Evolutionary conservation across 192 early-diverging fungal genomes (phyloP).

Genomic region (Coemansia sp.): DNA sequence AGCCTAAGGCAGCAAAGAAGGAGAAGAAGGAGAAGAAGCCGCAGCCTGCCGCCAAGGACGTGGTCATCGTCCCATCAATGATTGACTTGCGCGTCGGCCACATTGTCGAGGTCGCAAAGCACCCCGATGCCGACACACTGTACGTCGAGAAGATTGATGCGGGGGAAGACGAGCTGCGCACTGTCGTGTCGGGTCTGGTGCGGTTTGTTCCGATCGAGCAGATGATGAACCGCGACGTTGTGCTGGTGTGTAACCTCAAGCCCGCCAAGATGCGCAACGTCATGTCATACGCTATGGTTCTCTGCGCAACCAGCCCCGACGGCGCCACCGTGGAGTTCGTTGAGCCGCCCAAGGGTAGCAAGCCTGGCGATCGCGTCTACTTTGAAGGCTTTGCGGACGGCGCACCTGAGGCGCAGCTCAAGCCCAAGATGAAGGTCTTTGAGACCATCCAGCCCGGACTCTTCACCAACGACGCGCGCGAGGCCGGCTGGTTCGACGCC

Average conservation of each 20-base stretch:
- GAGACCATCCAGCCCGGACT: constrained; percentile 92
- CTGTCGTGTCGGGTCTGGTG: constrained; percentile 89
- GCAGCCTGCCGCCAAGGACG: constrained; percentile 41
- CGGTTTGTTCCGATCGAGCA: constrained; percentile 87
- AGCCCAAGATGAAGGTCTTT: constrained; percentile 98
- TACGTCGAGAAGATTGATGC: constrained; percentile 95
- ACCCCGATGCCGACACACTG: constrained; percentile 93
- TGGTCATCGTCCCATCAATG: constrained; percentile 65
- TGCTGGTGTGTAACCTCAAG: constrained; percentile 91
- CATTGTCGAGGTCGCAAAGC: constrained; percentile 76
- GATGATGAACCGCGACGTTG: constrained; percentile 68
- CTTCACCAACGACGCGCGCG: constrained; percentile 63
- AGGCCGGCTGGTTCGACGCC: constrained; percentile 61
- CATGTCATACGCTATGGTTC: constrained; percentile 94
- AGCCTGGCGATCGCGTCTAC: constrained; percentile 87
- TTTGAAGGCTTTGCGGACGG: constrained; percentile 84
- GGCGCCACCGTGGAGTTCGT: constrained; percentile 90
- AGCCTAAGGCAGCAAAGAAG: constrained; percentile 30
- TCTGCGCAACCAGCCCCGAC: constrained; percentile 80
- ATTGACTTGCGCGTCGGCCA: constrained; percentile 93
- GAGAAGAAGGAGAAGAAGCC: constrained; percentile 59
- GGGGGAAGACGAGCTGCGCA: constrained; percentile 79
- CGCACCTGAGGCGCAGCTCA: constrained; percentile 83
- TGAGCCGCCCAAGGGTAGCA: constrained; percentile 74
- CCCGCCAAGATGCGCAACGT: constrained; percentile 91